Evolutionary conservation across 2,329 filamentous ascomycete genomes (phyloP).

Genomic region (Claviceps spartinae): DNA sequence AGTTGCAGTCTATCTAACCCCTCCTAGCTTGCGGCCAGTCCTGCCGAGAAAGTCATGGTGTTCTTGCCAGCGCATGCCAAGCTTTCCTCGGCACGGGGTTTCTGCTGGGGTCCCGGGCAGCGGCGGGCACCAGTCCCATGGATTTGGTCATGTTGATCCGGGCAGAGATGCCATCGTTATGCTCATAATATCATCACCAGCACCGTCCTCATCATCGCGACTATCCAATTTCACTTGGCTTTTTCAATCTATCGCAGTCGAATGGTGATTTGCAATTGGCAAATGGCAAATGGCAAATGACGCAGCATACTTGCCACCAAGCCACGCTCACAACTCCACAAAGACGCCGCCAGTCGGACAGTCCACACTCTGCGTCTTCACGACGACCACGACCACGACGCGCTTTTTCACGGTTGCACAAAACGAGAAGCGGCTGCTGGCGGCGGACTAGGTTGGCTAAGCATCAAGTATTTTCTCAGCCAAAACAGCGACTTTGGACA

Average conservation of each 20-base stretch:
- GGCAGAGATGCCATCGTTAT: not conserved
- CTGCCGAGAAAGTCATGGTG: not conserved
- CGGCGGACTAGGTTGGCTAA: conserved; percentile 9
- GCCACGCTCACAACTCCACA: not conserved
- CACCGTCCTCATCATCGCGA: not conserved
- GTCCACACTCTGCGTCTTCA: not conserved
- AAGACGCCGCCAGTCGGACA: not conserved
- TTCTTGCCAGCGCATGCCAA: conserved; percentile 10
- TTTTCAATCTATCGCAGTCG: not conserved
- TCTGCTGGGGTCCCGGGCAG: conserved; percentile 1
- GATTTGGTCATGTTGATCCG: conserved; percentile 9
- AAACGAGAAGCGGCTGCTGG: not conserved
- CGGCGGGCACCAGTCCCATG: not conserved
- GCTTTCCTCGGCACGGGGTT: conserved; percentile 8
- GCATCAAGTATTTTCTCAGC: conserved; percentile 4
- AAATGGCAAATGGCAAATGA: not conserved
- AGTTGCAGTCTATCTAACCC: no score
- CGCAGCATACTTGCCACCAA: not conserved
- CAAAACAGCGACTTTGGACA: no score
- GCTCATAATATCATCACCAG: not conserved
- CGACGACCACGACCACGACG: not conserved
- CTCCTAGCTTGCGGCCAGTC: not conserved
- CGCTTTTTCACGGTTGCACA: not conserved
- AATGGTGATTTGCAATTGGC: not conserved
- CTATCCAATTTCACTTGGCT: not conserved